Evolutionary conservation across 768 basidiomycete genomes (phyloP).

Genomic region (Hypsizygus marmoreus): DNA sequence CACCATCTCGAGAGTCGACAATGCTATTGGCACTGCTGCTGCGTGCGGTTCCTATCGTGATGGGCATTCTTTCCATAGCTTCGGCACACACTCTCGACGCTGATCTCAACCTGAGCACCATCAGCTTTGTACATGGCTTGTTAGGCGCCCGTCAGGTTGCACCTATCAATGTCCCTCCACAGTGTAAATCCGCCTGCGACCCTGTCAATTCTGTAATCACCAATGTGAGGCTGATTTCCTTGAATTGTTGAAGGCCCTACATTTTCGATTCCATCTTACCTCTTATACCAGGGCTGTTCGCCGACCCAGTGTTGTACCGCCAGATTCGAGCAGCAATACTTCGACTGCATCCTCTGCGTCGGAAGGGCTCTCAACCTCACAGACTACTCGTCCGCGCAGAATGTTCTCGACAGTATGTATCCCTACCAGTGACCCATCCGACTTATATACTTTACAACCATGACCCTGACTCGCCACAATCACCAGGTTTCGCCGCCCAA

Average conservation of each 20-base stretch:
- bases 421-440: background rate
- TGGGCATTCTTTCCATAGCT: background rate
- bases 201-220: constrained; percentile 23
- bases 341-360: constrained; percentile 44
- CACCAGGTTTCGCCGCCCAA: constrained; percentile 20
- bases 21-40: background rate
- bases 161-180: constrained; percentile 24
- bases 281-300: constrained; percentile 25
- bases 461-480: background rate
- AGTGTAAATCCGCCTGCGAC: constrained; percentile 34
- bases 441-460: too few relatives aligned
- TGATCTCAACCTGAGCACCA: background rate
- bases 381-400: constrained; percentile 31
- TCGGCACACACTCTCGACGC: background rate
- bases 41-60: background rate
- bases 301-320: constrained; percentile 38
- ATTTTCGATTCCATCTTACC: background rate
- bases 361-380: constrained; percentile 21
- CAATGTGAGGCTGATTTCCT: constrained; percentile 15
- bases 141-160: constrained; percentile 23
- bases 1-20: too few relatives aligned
- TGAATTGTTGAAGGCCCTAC: background rate
- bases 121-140: background rate
- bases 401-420: constrained; percentile 21
- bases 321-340: constrained; percentile 39